phyloP scores from a whole-genome alignment of 2,329 filamentous ascomycete species.

The Penicillium sp. region DNA sequence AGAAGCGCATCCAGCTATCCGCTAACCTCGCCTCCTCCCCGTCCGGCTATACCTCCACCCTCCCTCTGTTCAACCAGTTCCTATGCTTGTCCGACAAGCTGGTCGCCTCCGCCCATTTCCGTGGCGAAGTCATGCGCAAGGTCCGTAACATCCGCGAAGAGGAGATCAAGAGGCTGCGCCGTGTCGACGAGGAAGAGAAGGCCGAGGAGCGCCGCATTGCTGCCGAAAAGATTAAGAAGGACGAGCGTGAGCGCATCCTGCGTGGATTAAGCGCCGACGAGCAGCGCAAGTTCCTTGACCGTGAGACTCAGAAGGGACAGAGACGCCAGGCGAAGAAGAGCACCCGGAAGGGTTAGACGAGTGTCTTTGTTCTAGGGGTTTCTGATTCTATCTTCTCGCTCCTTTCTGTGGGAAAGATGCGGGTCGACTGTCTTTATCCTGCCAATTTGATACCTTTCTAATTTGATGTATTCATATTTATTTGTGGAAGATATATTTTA shows the following conservation, averaged over 20 bases:
- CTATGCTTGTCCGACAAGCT: constrained; percentile 81
- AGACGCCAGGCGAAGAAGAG: constrained; percentile 63
- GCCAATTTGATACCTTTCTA: constrained; percentile 22
- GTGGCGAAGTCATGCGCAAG: constrained; percentile 83
- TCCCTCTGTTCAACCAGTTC: constrained; percentile 77
- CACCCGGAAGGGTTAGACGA: constrained; percentile 49
- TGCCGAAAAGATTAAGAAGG: constrained; percentile 68
- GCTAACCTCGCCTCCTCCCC: constrained; percentile 63
- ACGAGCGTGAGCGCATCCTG: constrained; percentile 81
- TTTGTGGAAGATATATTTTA: neutral
- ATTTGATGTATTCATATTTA: constrained; percentile 23
- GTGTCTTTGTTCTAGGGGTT: neutral
- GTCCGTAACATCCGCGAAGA: constrained; percentile 76
- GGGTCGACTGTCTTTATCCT: constrained; percentile 22
- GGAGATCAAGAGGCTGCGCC: constrained; percentile 74
- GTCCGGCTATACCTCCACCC: constrained; percentile 61
- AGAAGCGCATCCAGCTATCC: constrained; percentile 82
- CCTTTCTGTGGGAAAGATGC: neutral
- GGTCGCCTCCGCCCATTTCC: constrained; percentile 75
- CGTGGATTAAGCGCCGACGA: constrained; percentile 74
- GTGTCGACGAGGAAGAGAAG: constrained; percentile 69
- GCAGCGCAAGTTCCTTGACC: constrained; percentile 81
- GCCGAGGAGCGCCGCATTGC: constrained; percentile 57
- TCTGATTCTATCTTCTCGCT: constrained; percentile 15
- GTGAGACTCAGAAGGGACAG: constrained; percentile 71